These are phyloP conservation scores for Paecilomyces sp. DNA, from an alignment of 2,329 filamentous ascomycete species.

Conservation along the genomic window DNA sequence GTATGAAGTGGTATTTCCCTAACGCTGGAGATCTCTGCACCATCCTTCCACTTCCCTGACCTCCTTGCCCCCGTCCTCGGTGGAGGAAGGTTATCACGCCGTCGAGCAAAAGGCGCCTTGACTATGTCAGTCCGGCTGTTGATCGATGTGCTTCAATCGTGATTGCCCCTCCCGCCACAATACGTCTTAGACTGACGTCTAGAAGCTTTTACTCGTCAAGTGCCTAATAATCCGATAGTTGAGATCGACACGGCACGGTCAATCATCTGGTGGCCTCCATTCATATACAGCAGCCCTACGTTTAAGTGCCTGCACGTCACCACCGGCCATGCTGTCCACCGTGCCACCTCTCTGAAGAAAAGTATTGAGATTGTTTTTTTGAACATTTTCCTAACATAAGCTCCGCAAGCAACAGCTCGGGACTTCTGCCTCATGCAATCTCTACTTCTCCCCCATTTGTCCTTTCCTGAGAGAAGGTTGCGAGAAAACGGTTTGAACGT, in stretches of 20 bases:
- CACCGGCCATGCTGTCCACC: neutral
- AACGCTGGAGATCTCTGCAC: neutral
- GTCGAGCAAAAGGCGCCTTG: neutral
- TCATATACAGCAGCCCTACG: neutral
- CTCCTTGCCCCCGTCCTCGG: neutral
- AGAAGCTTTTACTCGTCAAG: neutral
- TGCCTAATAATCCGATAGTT: neutral
- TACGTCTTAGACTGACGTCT: neutral
- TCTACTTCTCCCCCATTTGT: conserved; percentile 32
- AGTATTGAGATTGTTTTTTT: neutral
- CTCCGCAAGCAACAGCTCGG: neutral
- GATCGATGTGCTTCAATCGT: neutral
- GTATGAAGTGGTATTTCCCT: neutral
- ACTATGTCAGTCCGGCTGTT: neutral
- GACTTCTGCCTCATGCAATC: conserved; percentile 30
- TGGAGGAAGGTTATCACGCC: neutral
- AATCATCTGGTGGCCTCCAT: neutral
- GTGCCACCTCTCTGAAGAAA: neutral
- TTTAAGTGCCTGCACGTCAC: neutral
- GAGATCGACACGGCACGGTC: neutral
- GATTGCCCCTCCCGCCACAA: neutral
- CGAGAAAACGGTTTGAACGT: conserved; percentile 27
- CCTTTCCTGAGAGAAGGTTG: conserved; percentile 29
- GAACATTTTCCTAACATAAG: conserved; percentile 2
- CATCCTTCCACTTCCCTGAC: neutral